phyloP scores from a whole-genome alignment of 257 asterid species.

The Solanum dulcamara region DNA sequence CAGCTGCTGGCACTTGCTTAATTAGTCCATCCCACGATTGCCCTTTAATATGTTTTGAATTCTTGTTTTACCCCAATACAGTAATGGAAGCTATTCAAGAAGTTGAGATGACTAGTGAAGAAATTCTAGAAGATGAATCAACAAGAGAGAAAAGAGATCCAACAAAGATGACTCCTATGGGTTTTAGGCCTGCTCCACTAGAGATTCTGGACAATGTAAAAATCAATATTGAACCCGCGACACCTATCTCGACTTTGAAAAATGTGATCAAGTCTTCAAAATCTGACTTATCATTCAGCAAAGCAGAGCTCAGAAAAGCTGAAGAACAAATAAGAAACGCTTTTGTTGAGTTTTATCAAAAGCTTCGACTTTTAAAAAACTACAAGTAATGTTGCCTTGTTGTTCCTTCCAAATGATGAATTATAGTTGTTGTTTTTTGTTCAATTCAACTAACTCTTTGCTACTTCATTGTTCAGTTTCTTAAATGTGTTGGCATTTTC shows the following conservation, averaged over 20 bases:
- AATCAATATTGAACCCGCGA: slow-evolving; percentile 55
- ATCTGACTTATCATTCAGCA: slow-evolving; percentile 43
- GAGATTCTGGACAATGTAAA: slow-evolving; percentile 56
- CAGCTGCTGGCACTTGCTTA: not conserved
- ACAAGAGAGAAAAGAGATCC: not conserved
- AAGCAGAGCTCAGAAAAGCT: slow-evolving; percentile 47
- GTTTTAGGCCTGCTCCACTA: slow-evolving; percentile 31
- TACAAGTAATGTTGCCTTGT: slow-evolving; percentile 24
- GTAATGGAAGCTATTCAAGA: slow-evolving; percentile 58
- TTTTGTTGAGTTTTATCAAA: slow-evolving; percentile 48
- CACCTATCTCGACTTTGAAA: slow-evolving; percentile 57
- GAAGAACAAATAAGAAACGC: slow-evolving; percentile 51
- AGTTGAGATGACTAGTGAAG: slow-evolving; percentile 45
- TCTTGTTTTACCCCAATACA: not conserved
- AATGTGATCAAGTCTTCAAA: slow-evolving; percentile 25
- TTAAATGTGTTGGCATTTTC: slow-evolving; percentile 73
- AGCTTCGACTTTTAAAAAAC: slow-evolving; percentile 60
- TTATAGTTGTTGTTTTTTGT: not conserved
- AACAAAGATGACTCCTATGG: not conserved
- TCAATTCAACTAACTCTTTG: not conserved
- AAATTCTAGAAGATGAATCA: not conserved
- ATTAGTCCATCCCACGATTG: not conserved
- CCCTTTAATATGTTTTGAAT: not conserved
- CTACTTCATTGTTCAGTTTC: slow-evolving; percentile 34
- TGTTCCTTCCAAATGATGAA: not conserved